Conservation (phyloP, 176 grass and related monocot genomes). For the Cymbopogon citratus region DNA sequence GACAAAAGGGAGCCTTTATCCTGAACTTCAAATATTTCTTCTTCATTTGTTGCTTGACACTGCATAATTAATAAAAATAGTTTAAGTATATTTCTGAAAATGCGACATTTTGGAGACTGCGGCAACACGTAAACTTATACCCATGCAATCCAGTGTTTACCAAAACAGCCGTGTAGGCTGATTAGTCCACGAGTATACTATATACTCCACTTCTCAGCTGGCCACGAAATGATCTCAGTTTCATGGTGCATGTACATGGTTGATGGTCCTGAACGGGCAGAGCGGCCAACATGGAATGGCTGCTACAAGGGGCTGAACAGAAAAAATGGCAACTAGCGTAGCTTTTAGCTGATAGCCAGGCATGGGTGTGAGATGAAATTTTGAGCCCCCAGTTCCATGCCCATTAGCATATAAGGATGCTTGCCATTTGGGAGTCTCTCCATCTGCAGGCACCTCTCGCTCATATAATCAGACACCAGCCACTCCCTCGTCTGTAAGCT, state of each 20-base stretch:
- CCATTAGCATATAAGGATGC: background rate
- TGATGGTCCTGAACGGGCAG: background rate
- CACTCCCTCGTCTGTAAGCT: no score
- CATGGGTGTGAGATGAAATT: background rate
- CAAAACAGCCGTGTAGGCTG: background rate
- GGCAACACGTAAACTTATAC: background rate
- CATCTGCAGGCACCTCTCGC: no score
- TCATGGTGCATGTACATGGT: background rate
- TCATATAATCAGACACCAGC: no score
- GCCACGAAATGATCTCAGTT: background rate
- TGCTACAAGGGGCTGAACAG: background rate
- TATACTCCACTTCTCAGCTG: background rate
- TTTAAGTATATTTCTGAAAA: conserved; percentile 6
- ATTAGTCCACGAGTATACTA: background rate
- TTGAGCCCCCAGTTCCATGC: background rate
- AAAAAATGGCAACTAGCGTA: background rate
- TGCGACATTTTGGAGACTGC: background rate
- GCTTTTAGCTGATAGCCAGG: background rate
- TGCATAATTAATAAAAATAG: conserved; percentile 37
- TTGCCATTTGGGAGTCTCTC: no score
- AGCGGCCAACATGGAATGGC: background rate
- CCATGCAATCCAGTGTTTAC: background rate
- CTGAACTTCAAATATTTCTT: conserved; percentile 99
- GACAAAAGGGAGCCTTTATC: conserved; percentile 91
- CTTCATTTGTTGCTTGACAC: conserved; percentile 98